Percentiles rank a stretch among this genome's conserved stretches.
phyloP scores from a whole-genome alignment of 176 grass and related monocot species.

The Oryza glaberrima region DNA sequence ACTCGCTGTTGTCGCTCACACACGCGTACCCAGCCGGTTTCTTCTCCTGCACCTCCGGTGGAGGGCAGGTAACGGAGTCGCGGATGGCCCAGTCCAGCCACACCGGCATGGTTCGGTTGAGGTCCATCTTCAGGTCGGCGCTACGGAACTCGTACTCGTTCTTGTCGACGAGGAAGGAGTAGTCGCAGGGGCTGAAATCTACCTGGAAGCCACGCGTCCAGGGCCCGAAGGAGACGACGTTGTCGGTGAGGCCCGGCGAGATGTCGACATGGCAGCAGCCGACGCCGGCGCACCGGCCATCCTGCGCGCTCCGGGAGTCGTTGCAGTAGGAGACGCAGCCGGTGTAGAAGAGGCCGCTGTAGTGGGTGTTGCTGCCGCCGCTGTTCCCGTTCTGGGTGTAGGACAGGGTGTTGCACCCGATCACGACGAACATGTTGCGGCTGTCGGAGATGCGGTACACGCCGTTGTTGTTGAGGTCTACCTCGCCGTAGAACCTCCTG shows the following conservation, averaged over 20 bases:
- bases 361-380: not conserved
- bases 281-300: not conserved
- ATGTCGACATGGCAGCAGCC: not conserved
- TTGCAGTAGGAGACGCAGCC: not conserved
- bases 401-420: not conserved
- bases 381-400: not conserved
- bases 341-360: not conserved
- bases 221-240: not conserved
- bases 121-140: not conserved
- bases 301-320: not conserved
- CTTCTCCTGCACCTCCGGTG: not conserved
- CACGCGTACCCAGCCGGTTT: not conserved
- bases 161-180: constrained; percentile 9
- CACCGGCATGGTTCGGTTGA: not conserved
- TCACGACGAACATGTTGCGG: not conserved
- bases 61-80: not conserved
- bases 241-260: not conserved
- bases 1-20: not conserved
- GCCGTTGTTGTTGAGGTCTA: not conserved
- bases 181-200: not conserved
- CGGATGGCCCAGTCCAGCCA: not conserved
- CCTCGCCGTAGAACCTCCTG: not conserved
- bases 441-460: not conserved
- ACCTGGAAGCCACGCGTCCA: not conserved
- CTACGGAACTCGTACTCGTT: not conserved